Percentiles rank a stretch among this genome's conserved stretches.
Evolutionary conservation across 305 asterid genomes (phyloP).

Genomic region (Fraxinus dipetala): DNA sequence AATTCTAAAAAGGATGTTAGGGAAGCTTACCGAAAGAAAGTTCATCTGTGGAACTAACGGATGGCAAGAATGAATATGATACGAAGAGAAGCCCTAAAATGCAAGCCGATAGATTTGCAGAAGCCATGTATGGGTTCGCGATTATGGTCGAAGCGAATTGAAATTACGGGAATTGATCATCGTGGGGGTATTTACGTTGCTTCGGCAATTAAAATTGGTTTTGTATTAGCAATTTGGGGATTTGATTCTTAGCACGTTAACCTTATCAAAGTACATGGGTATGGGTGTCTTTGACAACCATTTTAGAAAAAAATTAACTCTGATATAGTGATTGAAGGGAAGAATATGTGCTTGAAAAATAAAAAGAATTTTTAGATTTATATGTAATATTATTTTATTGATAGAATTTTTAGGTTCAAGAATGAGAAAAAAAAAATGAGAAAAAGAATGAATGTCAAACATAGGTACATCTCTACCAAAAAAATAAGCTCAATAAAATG

Average conservation of each 20-base stretch:
- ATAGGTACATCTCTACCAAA: too few relatives aligned
- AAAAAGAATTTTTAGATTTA: too few relatives aligned
- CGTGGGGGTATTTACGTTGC: neutral
- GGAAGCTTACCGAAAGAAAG: constrained; percentile 38
- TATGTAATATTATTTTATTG: too few relatives aligned
- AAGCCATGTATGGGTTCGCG: constrained; percentile 26
- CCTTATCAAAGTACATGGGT: neutral
- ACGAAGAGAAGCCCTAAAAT: constrained; percentile 26
- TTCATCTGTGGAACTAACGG: constrained; percentile 30
- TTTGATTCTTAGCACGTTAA: neutral
- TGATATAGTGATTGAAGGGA: too few relatives aligned
- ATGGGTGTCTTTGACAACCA: too few relatives aligned
- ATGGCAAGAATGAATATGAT: constrained; percentile 13
- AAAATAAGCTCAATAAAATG: too few relatives aligned
- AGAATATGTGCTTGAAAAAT: too few relatives aligned
- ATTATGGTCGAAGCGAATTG: neutral
- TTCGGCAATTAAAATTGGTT: neutral
- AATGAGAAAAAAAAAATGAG: too few relatives aligned
- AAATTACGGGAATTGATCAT: neutral
- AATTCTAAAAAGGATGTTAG: neutral
- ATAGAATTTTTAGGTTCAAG: too few relatives aligned
- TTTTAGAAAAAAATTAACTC: too few relatives aligned
- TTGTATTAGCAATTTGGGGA: neutral
- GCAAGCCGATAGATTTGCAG: constrained; percentile 23
- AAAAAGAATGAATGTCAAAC: too few relatives aligned